Conservation (phyloP, 345 rosid species). For the Noccaea caerulescens region DNA sequence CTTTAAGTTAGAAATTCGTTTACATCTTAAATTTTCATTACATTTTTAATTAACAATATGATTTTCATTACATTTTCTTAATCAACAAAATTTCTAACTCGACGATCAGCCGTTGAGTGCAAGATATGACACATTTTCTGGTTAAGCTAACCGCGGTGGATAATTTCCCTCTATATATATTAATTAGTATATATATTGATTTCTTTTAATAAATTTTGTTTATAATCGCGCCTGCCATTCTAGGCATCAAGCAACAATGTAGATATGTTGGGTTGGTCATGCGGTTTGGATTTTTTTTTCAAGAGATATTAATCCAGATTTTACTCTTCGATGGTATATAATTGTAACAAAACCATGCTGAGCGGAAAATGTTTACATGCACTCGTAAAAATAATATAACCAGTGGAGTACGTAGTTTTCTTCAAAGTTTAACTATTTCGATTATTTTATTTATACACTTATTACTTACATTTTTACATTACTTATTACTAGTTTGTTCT, state of each 20-base stretch:
- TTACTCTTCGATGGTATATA: not conserved
- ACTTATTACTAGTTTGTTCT: not conserved
- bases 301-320: not conserved
- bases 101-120: not conserved
- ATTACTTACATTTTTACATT: not conserved
- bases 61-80: not conserved
- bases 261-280: constrained; percentile 45
- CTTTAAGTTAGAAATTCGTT: no score
- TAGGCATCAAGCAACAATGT: constrained; percentile 26
- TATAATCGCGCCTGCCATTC: constrained; percentile 2
- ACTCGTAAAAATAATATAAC: not conserved
- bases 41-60: not conserved
- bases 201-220: not conserved
- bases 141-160: constrained; percentile 3
- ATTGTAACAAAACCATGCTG: constrained; percentile 8
- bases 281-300: constrained; percentile 17
- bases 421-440: not conserved
- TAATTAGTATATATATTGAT: no score
- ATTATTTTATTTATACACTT: not conserved
- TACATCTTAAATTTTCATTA: not conserved
- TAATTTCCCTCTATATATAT: no score
- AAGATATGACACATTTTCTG: not conserved
- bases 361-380: constrained; percentile 1
- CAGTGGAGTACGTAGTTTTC: not conserved
- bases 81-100: not conserved